phyloP scores from a whole-genome alignment of 2,329 filamentous ascomycete genomes.

The Colletotrichum caudatum region DNA sequence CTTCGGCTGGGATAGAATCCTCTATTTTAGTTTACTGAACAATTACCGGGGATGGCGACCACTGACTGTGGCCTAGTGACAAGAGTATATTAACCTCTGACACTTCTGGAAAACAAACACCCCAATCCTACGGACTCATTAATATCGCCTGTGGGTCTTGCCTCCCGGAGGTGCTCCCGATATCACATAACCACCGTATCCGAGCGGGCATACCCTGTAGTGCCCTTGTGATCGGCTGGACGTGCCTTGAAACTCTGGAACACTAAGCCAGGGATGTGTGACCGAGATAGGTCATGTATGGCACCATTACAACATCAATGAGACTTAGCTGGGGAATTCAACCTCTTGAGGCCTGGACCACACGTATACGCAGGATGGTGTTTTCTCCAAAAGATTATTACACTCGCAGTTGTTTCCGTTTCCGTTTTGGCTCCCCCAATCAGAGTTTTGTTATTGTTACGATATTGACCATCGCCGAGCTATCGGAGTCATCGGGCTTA shows the following conservation, averaged over 20 bases:
- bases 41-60: background rate
- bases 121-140: background rate
- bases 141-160: background rate
- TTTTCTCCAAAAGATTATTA: background rate
- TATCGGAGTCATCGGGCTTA: too few species aligned
- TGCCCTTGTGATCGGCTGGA: constrained; percentile 4
- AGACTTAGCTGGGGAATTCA: background rate
- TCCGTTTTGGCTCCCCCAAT: too few species aligned
- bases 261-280: background rate
- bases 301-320: background rate
- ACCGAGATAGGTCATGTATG: background rate
- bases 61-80: background rate
- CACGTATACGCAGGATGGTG: background rate
- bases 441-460: background rate
- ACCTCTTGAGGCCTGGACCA: background rate
- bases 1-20: background rate
- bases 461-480: too few species aligned
- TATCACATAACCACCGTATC: background rate
- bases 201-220: background rate
- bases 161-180: background rate
- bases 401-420: background rate
- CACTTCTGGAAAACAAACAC: background rate
- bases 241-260: constrained; percentile 1
- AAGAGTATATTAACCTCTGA: background rate
- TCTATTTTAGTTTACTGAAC: background rate